Evolutionary conservation across 2,329 filamentous ascomycete genomes (phyloP).

Genomic region (Penicillium paneum): DNA sequence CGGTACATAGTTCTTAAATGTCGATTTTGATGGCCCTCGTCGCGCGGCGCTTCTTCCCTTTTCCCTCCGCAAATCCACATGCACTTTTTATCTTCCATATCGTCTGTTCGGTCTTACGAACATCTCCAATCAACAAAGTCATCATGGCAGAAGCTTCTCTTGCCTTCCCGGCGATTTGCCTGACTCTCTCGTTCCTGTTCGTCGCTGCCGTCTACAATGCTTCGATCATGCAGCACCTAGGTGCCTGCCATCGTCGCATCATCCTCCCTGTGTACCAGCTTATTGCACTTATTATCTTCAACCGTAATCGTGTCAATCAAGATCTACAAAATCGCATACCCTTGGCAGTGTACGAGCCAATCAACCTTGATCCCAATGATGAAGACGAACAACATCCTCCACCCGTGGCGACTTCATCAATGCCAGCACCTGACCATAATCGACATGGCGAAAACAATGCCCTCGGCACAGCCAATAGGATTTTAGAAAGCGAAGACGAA

Average conservation of each 20-base stretch:
- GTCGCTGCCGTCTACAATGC: slow-evolving; percentile 8
- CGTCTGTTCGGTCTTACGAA: neutral
- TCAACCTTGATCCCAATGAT: neutral
- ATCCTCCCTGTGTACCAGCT: neutral
- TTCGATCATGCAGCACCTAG: neutral
- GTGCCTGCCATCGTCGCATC: neutral
- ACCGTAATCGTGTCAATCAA: neutral
- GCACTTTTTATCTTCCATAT: neutral
- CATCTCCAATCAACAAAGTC: neutral
- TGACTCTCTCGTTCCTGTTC: slow-evolving; percentile 18
- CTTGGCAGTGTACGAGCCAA: neutral
- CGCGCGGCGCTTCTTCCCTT: neutral
- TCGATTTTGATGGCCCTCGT: neutral
- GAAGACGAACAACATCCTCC: neutral
- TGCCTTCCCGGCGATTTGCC: slow-evolving; percentile 11
- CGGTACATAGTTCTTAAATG: too few species aligned
- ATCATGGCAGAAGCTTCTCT: slow-evolving; percentile 6
- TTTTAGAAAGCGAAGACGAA: too few species aligned
- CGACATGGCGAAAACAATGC: neutral
- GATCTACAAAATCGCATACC: neutral
- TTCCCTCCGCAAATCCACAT: neutral
- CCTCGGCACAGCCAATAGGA: neutral
- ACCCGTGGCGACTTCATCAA: neutral
- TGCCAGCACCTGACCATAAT: neutral
- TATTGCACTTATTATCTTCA: neutral